phyloP scores from a whole-genome alignment of 1,139 yeast genomes.

The Saccharomyces hybrid region DNA sequence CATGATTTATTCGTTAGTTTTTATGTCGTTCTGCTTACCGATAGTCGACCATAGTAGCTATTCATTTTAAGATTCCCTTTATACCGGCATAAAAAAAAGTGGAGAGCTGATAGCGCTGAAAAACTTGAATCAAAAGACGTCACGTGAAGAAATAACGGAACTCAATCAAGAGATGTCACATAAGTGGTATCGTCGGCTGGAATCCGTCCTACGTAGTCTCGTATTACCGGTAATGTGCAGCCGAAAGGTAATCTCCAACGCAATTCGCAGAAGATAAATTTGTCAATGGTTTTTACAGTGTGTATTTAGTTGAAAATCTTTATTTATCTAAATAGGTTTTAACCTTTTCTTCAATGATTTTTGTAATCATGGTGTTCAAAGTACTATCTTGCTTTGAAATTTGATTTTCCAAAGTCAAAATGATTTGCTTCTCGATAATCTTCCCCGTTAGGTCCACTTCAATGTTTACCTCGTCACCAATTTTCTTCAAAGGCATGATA shows the following conservation, averaged over 20 bases:
- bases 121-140: too few species aligned
- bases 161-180: too few species aligned
- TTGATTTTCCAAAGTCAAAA: conserved; percentile 46
- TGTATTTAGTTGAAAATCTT: neutral
- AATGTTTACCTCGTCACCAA: conserved; percentile 68
- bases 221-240: too few species aligned
- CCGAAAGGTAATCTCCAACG: too few species aligned
- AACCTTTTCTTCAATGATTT: conserved; percentile 22
- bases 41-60: neutral
- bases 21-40: neutral
- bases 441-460: conserved; percentile 95
- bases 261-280: too few species aligned
- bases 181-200: too few species aligned
- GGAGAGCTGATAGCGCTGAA: neutral
- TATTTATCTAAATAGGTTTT: conserved; percentile 10
- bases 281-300: too few species aligned
- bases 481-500: conserved; percentile 53
- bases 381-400: conserved; percentile 34
- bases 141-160: too few species aligned
- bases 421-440: conserved; percentile 79
- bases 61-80: neutral
- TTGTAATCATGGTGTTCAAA: conserved; percentile 17
- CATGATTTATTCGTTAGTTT: conserved; percentile 6
- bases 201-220: too few species aligned
- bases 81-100: neutral